Conservation (phyloP, 495 filamentous ascomycete genomes). For the Hamigera avellanea region DNA sequence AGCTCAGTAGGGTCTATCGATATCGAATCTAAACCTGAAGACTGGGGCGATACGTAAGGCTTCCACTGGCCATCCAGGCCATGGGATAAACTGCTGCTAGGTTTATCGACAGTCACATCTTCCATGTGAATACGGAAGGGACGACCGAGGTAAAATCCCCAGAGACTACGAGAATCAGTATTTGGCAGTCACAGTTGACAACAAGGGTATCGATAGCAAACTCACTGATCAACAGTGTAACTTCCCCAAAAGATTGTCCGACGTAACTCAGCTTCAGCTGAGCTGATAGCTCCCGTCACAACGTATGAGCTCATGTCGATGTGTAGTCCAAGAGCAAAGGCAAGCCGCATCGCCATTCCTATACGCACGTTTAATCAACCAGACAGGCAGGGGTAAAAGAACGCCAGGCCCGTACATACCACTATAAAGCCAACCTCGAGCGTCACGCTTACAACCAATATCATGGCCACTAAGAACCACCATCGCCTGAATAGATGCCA, state of each 20-base stretch:
- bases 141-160: slow-evolving; percentile 19
- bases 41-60: slow-evolving; percentile 3
- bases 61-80: slow-evolving; percentile 4
- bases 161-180: slow-evolving; percentile 9
- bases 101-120: slow-evolving; percentile 14
- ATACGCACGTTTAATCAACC: background rate
- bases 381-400: background rate
- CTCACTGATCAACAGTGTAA: slow-evolving; percentile 24
- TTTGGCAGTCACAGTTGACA: background rate
- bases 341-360: slow-evolving; percentile 29
- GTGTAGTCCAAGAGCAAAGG: slow-evolving; percentile 26
- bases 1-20: slow-evolving; percentile 4
- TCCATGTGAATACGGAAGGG: slow-evolving; percentile 14
- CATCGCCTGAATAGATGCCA: slow-evolving; percentile 24
- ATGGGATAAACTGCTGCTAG: too few species aligned
- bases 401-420: too few species aligned
- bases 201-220: background rate
- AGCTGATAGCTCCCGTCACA: slow-evolving; percentile 10
- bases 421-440: slow-evolving; percentile 27
- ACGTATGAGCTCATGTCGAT: slow-evolving; percentile 19
- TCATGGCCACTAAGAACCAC: slow-evolving; percentile 23
- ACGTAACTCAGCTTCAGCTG: slow-evolving; percentile 15
- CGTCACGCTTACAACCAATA: slow-evolving; percentile 12
- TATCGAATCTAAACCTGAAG: background rate
- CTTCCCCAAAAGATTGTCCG: slow-evolving; percentile 21